Evolutionary conservation across 208 protist genomes (phyloP), one percentile per base, ranked within the genome.

Genomic region (Trypanosomatidae sp.): DNA sequence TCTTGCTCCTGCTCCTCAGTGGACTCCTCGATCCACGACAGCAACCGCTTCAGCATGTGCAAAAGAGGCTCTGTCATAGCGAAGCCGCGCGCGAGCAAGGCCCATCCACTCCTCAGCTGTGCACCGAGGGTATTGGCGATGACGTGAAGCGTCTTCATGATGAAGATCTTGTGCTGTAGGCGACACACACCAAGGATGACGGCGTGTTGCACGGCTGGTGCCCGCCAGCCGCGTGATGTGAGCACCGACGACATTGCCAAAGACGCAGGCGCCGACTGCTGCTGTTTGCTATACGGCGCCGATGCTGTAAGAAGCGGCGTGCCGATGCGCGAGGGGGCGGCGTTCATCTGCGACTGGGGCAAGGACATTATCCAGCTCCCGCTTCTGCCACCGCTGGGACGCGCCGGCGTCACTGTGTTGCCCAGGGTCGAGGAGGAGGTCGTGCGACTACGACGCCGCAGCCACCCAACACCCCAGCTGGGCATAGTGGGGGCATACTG

Each of bases 101-200:
- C 28, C 90, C 87, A 94, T 0, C 85, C 87, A 47, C 43, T 50
- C 68, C 71, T 78, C 71, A 91, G 79, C 36, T 56, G 64, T 36
- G 75, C 44, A 13, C 85, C 90, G 33, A 92, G 77, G 25, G 76
- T 81, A 49, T 76, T 87, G 43, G 85, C 85, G 39, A 92, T 72
- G 13, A 82, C 82, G 60, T 91, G 83, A 69, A 94, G 77, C 39
- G 68, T 81, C 50, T 89, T 87, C 58, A 94, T 72, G 30, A 91
- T 71, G 30, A 83, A 44, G 17, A 91, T 53, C 59, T 89, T 88
- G 43, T 86, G 79, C 53, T 90, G 80, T 47, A 94, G 68, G 2
- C 79, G 71, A 36, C 75, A 74, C 50, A 85, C 77, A 6, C 33
- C 74, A 12, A 85, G 66, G 46, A 80, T 55, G 55, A 79, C 69